phyloP scores from a whole-genome alignment of 495 filamentous ascomycete genomes.

The Penicillium malachiteum region DNA sequence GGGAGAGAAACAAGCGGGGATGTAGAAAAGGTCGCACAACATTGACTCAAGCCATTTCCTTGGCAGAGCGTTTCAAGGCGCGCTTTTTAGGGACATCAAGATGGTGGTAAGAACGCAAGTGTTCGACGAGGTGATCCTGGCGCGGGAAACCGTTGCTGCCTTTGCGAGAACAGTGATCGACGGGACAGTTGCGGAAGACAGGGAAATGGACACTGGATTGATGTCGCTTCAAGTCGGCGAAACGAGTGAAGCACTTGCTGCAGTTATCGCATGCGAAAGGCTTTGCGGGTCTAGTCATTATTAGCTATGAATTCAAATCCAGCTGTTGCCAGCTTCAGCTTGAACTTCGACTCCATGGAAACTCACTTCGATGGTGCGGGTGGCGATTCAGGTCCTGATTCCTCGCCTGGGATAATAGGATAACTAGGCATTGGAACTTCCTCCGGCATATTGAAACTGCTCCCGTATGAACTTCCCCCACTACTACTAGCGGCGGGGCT shows the following conservation, averaged over 20 bases:
- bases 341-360: not conserved
- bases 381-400: slow-evolving; percentile 23
- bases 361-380: slow-evolving; percentile 27
- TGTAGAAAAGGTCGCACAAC: not conserved
- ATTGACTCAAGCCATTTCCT: slow-evolving; percentile 16
- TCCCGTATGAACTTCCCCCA: slow-evolving; percentile 19
- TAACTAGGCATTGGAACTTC: slow-evolving; percentile 23
- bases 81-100: slow-evolving; percentile 49
- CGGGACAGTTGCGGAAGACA: slow-evolving; percentile 73
- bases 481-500: slow-evolving; percentile 20
- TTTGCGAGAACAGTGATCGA: slow-evolving; percentile 76
- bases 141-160: slow-evolving; percentile 77
- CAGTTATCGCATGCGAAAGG: slow-evolving; percentile 47
- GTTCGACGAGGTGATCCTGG: slow-evolving; percentile 85
- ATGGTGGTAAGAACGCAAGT: slow-evolving; percentile 75
- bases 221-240: slow-evolving; percentile 56
- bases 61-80: slow-evolving; percentile 32
- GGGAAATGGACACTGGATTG: slow-evolving; percentile 51
- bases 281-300: slow-evolving; percentile 29
- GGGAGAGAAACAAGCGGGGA: not conserved
- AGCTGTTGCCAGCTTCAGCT: too few relatives aligned
- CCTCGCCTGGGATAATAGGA: slow-evolving; percentile 11
- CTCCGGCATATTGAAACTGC: slow-evolving; percentile 17
- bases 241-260: slow-evolving; percentile 48
- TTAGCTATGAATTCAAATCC: slow-evolving; percentile 1